Conservation (phyloP, 345 rosid species). For the Durio zibethinus region DNA sequence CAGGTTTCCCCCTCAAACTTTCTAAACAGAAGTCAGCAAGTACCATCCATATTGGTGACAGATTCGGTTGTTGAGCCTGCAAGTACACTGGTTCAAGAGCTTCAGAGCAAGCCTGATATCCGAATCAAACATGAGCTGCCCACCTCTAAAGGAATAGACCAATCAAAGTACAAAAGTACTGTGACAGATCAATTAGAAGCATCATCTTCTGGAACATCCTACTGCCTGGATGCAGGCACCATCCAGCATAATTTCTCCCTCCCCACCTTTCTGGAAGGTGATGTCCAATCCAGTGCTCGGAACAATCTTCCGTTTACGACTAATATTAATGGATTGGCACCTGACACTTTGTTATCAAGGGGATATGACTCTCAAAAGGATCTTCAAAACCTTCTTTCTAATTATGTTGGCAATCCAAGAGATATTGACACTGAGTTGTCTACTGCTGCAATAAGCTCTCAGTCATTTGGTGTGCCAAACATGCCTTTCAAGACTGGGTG, state of each 20-base stretch:
- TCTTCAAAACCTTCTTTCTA: slow-evolving; percentile 84
- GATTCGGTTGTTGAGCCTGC: slow-evolving; percentile 58
- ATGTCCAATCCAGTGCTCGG: slow-evolving; percentile 66
- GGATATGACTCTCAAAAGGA: slow-evolving; percentile 95
- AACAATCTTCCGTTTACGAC: slow-evolving; percentile 58
- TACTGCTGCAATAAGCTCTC: slow-evolving; percentile 81
- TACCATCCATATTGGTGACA: slow-evolving; percentile 46
- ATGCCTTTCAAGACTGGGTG: slow-evolving; percentile 70
- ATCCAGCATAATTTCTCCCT: slow-evolving; percentile 71
- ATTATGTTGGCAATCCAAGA: slow-evolving; percentile 67
- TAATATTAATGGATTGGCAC: slow-evolving; percentile 61
- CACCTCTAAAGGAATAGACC: slow-evolving; percentile 50
- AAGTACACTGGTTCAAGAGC: slow-evolving; percentile 58
- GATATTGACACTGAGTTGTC: slow-evolving; percentile 91
- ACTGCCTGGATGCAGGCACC: slow-evolving; percentile 71
- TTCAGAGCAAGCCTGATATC: slow-evolving; percentile 59
- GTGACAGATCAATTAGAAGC: slow-evolving; percentile 81
- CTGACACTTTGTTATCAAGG: slow-evolving; percentile 76
- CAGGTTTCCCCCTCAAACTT: slow-evolving; percentile 65
- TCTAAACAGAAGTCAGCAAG: slow-evolving; percentile 61
- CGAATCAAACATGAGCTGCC: slow-evolving; percentile 57
- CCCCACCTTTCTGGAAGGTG: slow-evolving; percentile 75
- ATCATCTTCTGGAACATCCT: slow-evolving; percentile 89
- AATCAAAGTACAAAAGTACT: slow-evolving; percentile 59
- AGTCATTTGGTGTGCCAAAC: slow-evolving; percentile 86